These are phyloP conservation scores for Verbena officinalis DNA, from an alignment of 257 asterid genomes.

Conservation along the genomic window DNA sequence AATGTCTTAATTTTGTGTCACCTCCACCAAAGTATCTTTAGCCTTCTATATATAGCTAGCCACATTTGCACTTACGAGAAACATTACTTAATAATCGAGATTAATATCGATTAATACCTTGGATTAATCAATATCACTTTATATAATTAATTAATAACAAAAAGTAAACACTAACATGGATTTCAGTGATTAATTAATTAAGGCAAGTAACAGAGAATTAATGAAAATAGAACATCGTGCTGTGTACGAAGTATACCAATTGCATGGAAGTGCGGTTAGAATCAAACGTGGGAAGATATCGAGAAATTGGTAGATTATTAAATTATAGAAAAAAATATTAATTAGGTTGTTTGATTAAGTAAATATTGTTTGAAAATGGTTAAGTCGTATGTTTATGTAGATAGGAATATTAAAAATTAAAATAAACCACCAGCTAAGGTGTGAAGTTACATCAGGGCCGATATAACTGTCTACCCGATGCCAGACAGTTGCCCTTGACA, in stretches of 20 bases:
- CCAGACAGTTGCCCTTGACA: constrained; percentile 41
- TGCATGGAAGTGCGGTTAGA: constrained; percentile 62
- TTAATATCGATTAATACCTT: constrained; percentile 17
- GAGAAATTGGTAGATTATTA: constrained; percentile 29
- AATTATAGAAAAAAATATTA: not conserved
- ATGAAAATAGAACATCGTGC: constrained; percentile 58
- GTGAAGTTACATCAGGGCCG: constrained; percentile 31
- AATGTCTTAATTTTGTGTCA: no score
- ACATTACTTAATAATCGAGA: constrained; percentile 11
- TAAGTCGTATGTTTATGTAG: not conserved
- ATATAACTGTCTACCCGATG: constrained; percentile 46
- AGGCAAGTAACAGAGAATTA: constrained; percentile 27
- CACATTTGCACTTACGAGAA: constrained; percentile 20
- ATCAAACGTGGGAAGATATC: constrained; percentile 49
- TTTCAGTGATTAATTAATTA: constrained; percentile 51
- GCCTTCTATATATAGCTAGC: not conserved
- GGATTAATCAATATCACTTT: constrained; percentile 11
- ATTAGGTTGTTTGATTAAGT: not conserved
- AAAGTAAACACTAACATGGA: constrained; percentile 38
- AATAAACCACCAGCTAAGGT: constrained; percentile 22
- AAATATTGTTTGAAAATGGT: not conserved
- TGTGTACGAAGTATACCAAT: constrained; percentile 55
- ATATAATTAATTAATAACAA: not conserved
- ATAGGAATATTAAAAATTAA: constrained; percentile 14
- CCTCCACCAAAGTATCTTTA: no score